These are phyloP conservation scores for Hypoxylon intermedium DNA, from an alignment of 495 filamentous ascomycete species.

Conservation along the genomic window DNA sequence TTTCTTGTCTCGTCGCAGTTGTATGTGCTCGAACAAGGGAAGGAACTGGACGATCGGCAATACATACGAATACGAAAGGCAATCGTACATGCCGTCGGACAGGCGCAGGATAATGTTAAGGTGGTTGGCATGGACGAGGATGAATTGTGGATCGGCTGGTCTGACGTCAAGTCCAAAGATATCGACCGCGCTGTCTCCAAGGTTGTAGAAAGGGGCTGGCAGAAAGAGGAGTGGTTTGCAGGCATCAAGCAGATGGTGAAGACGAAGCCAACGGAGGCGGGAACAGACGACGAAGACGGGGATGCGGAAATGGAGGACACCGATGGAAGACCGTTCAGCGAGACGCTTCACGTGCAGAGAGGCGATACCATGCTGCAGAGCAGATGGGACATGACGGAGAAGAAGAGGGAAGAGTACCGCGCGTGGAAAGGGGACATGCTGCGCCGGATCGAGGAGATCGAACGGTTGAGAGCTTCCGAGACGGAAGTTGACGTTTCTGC, in stretches of 20 bases:
- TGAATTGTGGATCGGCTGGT: slow-evolving; percentile 57
- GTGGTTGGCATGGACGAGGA: slow-evolving; percentile 46
- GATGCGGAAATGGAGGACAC: slow-evolving; percentile 37
- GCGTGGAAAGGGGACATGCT: slow-evolving; percentile 77
- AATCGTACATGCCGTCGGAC: slow-evolving; percentile 48
- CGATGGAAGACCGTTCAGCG: slow-evolving; percentile 38
- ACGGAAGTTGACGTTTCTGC: slow-evolving; percentile 38
- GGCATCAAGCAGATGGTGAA: slow-evolving; percentile 52
- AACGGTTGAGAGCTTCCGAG: slow-evolving; percentile 38
- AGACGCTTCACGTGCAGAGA: slow-evolving; percentile 49
- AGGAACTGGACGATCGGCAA: slow-evolving; percentile 47
- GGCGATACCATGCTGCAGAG: slow-evolving; percentile 86
- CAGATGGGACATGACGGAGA: slow-evolving; percentile 76
- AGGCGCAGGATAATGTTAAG: slow-evolving; percentile 41
- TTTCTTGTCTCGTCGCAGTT: slow-evolving; percentile 64
- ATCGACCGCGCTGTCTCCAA: slow-evolving; percentile 66
- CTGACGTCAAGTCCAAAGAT: slow-evolving; percentile 53
- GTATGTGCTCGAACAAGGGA: slow-evolving; percentile 44
- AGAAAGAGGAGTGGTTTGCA: slow-evolving; percentile 71
- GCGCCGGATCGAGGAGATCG: slow-evolving; percentile 60
- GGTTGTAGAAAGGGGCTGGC: slow-evolving; percentile 66
- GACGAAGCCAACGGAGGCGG: slow-evolving; percentile 15
- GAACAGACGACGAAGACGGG: slow-evolving; percentile 24
- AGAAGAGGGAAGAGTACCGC: slow-evolving; percentile 69
- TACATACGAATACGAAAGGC: slow-evolving; percentile 49